These are phyloP conservation scores for Neofusicoccum cordaticola DNA, from an alignment of 2,329 filamentous ascomycete genomes.

Conservation along the genomic window DNA sequence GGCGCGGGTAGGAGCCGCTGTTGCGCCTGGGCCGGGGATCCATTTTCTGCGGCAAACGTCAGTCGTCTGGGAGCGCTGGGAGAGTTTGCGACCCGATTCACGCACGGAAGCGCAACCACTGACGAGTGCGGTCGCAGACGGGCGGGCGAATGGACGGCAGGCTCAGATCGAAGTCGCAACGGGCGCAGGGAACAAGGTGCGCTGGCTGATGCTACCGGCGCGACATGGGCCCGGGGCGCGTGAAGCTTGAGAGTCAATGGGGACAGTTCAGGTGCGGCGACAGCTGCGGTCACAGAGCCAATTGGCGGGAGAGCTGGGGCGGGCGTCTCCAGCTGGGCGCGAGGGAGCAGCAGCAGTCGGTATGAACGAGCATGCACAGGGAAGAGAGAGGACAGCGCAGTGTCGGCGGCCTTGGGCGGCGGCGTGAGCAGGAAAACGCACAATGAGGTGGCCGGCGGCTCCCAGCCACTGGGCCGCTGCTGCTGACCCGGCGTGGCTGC, in stretches of 20 bases:
- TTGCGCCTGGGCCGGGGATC: slow-evolving; percentile 14
- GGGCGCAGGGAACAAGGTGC: background rate
- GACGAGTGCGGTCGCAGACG: background rate
- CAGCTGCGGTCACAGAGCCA: slow-evolving; percentile 1
- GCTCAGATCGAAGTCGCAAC: background rate
- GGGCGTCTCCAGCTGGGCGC: background rate
- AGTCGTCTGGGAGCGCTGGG: background rate
- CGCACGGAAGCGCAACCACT: background rate
- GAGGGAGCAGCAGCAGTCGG: background rate
- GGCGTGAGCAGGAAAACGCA: slow-evolving; percentile 4
- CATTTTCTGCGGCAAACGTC: background rate
- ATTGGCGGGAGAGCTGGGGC: background rate
- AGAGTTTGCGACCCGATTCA: background rate
- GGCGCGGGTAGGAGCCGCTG: slow-evolving; percentile 21
- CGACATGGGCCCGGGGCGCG: slow-evolving; percentile 1
- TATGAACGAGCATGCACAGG: background rate
- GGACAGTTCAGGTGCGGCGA: background rate
- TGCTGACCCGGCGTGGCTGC: background rate
- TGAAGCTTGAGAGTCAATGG: slow-evolving; percentile 7
- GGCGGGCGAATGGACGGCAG: background rate
- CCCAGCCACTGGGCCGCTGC: slow-evolving; percentile 1
- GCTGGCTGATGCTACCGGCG: background rate
- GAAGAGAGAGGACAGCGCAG: background rate
- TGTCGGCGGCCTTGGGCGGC: background rate
- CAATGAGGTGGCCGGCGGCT: background rate